Evolutionary conservation across 2,329 filamentous ascomycete genomes (phyloP).

Genomic region (Penicillium sp.): DNA sequence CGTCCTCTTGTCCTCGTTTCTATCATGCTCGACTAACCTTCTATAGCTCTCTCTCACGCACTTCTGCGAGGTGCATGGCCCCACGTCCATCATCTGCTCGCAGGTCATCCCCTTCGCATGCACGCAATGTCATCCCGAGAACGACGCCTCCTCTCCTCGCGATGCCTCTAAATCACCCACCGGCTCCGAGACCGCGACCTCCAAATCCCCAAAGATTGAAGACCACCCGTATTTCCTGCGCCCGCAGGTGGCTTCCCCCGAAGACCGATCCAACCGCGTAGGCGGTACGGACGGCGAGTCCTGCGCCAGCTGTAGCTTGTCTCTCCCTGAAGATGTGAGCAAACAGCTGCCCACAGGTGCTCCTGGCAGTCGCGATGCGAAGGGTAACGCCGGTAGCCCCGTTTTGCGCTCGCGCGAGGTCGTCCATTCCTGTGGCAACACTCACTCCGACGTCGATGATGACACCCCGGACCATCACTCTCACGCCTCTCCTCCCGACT

Average conservation of each 20-base stretch:
- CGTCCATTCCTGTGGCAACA: conserved; percentile 49
- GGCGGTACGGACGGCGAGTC: conserved; percentile 47
- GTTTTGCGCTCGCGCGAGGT: conserved; percentile 53
- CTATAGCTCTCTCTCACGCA: conserved; percentile 57
- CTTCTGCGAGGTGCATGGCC: conserved; percentile 60
- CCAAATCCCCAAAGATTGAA: conserved; percentile 38
- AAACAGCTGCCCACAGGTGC: conserved; percentile 51
- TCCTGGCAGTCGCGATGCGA: conserved; percentile 48
- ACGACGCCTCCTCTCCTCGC: conserved; percentile 31
- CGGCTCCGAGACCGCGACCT: conserved; percentile 14
- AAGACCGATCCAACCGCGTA: conserved; percentile 44
- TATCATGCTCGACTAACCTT: conserved; percentile 4
- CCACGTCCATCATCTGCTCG: conserved; percentile 59
- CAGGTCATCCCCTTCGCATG: conserved; percentile 55
- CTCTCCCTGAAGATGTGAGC: conserved; percentile 52
- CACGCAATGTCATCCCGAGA: conserved; percentile 47
- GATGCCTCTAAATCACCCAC: conserved; percentile 15
- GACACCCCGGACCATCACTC: conserved; percentile 32
- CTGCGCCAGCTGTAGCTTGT: conserved; percentile 56
- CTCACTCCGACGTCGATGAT: conserved; percentile 36
- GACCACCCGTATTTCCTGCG: conserved; percentile 51
- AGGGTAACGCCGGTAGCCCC: conserved; percentile 50
- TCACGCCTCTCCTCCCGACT: conserved; percentile 38
- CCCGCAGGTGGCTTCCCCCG: conserved; percentile 35
- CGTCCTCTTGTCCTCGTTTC: conserved; percentile 21